These are phyloP conservation scores for Neopestalotiopsis rosae DNA, from an alignment of 2,329 filamentous ascomycete genomes.

Conservation along the genomic window DNA sequence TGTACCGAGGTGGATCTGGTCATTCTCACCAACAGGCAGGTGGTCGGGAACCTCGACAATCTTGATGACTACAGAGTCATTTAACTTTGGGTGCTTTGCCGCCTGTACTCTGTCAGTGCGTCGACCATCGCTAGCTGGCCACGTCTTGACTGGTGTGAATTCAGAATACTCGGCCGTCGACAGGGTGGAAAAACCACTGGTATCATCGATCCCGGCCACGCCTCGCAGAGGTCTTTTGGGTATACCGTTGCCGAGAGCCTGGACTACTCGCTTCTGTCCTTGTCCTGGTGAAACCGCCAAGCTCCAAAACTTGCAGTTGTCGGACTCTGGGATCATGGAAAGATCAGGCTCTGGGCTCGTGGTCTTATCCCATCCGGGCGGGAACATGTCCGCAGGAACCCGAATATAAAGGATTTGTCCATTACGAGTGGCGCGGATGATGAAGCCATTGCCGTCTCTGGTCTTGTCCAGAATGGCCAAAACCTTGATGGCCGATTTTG, in stretches of 20 bases:
- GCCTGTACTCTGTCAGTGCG: neutral
- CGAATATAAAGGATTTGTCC: neutral
- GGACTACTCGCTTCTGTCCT: neutral
- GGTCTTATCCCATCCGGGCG: neutral
- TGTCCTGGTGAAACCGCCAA: neutral
- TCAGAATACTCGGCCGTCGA: neutral
- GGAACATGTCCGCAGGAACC: neutral
- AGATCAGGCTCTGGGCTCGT: neutral
- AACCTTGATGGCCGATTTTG: neutral
- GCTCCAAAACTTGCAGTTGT: neutral
- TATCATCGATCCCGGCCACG: neutral
- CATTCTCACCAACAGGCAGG: neutral
- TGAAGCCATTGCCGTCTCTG: neutral
- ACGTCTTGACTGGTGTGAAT: neutral
- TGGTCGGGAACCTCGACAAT: constrained; percentile 13
- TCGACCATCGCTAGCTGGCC: neutral
- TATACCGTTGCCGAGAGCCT: neutral
- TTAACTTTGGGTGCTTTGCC: neutral
- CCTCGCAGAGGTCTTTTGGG: neutral
- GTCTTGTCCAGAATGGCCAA: neutral
- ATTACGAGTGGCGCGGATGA: neutral
- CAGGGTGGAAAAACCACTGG: neutral
- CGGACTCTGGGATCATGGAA: neutral
- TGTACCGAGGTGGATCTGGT: neutral
- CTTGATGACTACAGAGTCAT: constrained; percentile 1